Conservation (phyloP, 2,329 filamentous ascomycete species). For the Alternaria sp. region DNA sequence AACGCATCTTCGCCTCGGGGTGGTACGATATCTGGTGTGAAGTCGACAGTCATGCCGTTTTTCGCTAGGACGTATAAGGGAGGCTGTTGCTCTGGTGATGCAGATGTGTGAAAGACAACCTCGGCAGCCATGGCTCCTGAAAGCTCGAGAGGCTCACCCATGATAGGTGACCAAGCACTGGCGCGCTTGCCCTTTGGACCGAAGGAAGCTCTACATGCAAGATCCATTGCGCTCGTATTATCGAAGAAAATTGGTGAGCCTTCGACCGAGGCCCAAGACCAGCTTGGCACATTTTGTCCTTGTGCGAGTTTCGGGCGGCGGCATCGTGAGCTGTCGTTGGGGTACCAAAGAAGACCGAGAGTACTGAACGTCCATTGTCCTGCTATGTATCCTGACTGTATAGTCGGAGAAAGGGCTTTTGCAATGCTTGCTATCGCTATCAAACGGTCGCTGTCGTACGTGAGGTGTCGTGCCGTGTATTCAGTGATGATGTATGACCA, state of each 20-base stretch:
- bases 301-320: conserved; percentile 33
- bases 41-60: conserved; percentile 45
- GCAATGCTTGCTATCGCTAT: conserved; percentile 46
- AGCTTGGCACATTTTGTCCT: conserved; percentile 43
- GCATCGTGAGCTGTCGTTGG: conserved; percentile 40
- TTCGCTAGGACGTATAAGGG: conserved; percentile 37
- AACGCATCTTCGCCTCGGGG: conserved; percentile 40
- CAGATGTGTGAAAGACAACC: conserved; percentile 34
- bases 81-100: conserved; percentile 10
- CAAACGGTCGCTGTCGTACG: conserved; percentile 45
- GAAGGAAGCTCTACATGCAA: conserved; percentile 45
- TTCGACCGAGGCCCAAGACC: conserved; percentile 51
- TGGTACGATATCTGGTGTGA: conserved; percentile 44
- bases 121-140: conserved; percentile 49
- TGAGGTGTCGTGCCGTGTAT: conserved; percentile 47
- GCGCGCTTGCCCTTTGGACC: conserved; percentile 33
- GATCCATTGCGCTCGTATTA: conserved; percentile 49
- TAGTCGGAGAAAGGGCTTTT: conserved; percentile 34
- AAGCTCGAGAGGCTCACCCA: conserved; percentile 41
- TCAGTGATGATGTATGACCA: conserved; percentile 51
- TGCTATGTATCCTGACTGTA: conserved; percentile 47
- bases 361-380: conserved; percentile 51
- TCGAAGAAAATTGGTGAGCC: conserved; percentile 50
- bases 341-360: conserved; percentile 49
- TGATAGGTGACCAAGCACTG: conserved; percentile 43